Evolutionary conservation across 495 filamentous ascomycete species (phyloP).

Genomic region (Umbilicaria muhlenbergii): DNA sequence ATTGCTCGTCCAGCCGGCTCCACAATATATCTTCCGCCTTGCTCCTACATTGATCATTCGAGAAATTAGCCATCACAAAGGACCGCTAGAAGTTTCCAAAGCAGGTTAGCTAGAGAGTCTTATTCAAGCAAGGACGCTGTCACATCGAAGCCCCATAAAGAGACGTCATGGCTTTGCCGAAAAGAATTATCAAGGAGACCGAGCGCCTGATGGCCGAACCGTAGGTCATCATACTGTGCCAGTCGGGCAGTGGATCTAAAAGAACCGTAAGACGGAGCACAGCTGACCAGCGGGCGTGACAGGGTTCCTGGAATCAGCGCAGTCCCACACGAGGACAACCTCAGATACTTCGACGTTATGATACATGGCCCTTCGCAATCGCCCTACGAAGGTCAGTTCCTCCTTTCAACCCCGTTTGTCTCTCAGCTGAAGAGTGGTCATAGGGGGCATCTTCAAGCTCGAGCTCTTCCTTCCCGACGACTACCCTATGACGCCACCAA

Average conservation of each 20-base stretch:
- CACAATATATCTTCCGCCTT: too few relatives aligned
- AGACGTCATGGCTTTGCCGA: slow-evolving; percentile 58
- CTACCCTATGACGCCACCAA: slow-evolving; percentile 97
- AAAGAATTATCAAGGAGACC: slow-evolving; percentile 96
- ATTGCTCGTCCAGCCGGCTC: too few relatives aligned
- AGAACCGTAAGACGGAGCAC: background rate
- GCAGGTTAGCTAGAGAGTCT: background rate
- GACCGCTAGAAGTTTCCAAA: background rate
- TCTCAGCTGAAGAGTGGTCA: slow-evolving; percentile 10
- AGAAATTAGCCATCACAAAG: too few relatives aligned
- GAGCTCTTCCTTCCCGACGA: slow-evolving; percentile 98
- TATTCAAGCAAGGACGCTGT: background rate
- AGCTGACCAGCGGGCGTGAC: slow-evolving; percentile 4
- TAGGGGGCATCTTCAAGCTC: slow-evolving; percentile 90
- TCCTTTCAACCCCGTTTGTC: background rate
- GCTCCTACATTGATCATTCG: too few relatives aligned
- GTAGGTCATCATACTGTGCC: slow-evolving; percentile 33
- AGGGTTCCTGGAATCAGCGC: slow-evolving; percentile 96
- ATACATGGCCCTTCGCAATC: slow-evolving; percentile 91
- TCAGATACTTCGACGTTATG: slow-evolving; percentile 93
- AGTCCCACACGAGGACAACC: slow-evolving; percentile 94
- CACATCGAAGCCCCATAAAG: background rate
- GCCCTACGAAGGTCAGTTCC: slow-evolving; percentile 66
- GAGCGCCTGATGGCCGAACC: slow-evolving; percentile 93
- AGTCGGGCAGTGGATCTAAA: slow-evolving; percentile 1